These are phyloP conservation scores for Gautieria morchelliformis DNA, from an alignment of 768 basidiomycete species.

Conservation along the genomic window DNA sequence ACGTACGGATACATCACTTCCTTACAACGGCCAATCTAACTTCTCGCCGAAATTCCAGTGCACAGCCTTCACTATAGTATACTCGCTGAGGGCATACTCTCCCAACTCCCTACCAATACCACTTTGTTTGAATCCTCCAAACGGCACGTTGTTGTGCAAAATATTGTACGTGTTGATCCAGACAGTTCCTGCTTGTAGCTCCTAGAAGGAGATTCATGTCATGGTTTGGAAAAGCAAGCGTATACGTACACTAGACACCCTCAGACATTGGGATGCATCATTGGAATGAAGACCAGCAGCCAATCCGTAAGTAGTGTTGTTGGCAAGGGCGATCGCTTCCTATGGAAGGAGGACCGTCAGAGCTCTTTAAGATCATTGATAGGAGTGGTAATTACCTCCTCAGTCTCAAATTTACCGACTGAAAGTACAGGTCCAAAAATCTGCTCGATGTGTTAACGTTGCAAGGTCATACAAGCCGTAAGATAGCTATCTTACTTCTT, in stretches of 20 bases:
- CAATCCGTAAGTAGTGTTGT: conserved; percentile 83
- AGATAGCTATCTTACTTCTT: conserved; percentile 40
- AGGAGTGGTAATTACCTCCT: conserved; percentile 32
- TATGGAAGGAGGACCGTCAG: neutral
- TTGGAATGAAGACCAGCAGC: conserved; percentile 86
- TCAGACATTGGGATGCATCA: conserved; percentile 83
- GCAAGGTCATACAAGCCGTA: neutral
- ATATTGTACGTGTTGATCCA: conserved; percentile 91
- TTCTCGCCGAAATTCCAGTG: conserved; percentile 86
- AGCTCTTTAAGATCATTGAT: neutral
- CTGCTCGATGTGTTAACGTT: conserved; percentile 25
- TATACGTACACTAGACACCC: conserved; percentile 43
- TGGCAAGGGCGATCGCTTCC: conserved; percentile 76
- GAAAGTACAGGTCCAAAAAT: conserved; percentile 93
- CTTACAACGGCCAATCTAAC: conserved; percentile 65
- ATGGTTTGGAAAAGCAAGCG: neutral
- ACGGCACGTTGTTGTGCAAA: conserved; percentile 82
- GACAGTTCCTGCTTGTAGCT: conserved; percentile 84
- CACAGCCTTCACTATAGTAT: conserved; percentile 72
- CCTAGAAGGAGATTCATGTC: conserved; percentile 23
- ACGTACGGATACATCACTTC: neutral
- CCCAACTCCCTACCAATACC: conserved; percentile 89
- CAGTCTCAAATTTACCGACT: conserved; percentile 74
- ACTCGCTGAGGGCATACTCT: conserved; percentile 75
- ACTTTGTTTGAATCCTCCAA: conserved; percentile 91